Evolutionary conservation across 139 green algal species (phyloP).

Genomic region (Tetradesmus obliquus): DNA sequence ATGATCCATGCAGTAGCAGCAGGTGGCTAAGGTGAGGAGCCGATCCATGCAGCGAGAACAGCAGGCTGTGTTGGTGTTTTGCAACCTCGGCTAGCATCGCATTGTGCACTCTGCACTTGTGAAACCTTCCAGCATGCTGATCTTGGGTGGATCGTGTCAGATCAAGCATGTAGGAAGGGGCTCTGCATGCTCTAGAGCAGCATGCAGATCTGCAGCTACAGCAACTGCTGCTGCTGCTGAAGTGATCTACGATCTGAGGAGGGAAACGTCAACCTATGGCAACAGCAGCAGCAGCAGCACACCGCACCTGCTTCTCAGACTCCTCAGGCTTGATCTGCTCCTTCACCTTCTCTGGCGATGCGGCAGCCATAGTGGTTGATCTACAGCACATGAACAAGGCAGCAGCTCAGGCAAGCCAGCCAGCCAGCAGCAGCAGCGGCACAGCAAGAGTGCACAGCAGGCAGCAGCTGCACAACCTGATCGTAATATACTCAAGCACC

Average conservation of each 20-base stretch:
- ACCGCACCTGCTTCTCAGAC: conserved; percentile 21
- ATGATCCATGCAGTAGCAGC: not conserved
- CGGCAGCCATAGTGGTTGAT: not conserved
- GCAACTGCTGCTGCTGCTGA: not conserved
- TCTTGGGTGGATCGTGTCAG: too few relatives aligned
- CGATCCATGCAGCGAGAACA: not conserved
- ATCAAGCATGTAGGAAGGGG: too few relatives aligned
- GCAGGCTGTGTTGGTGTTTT: not conserved
- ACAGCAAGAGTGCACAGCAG: not conserved
- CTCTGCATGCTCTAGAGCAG: not conserved
- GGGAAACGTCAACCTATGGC: not conserved
- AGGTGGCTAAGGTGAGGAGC: not conserved
- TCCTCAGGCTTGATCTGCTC: conserved; percentile 29
- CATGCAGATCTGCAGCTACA: not conserved
- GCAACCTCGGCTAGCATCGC: not conserved
- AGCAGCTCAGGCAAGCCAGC: not conserved
- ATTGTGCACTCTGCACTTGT: too few relatives aligned
- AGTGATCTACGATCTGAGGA: not conserved
- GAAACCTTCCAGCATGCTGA: too few relatives aligned
- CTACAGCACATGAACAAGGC: not conserved
- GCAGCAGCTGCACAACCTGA: not conserved
- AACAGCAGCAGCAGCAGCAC: not conserved
- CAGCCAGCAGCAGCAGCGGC: not conserved
- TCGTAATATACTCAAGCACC: too few relatives aligned
- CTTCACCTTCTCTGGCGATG: conserved; percentile 8